Evolutionary conservation across 352 stramenopile species (phyloP), one percentile per base, ranked within the genome.

Genomic region (Phytopythium helicoides): DNA sequence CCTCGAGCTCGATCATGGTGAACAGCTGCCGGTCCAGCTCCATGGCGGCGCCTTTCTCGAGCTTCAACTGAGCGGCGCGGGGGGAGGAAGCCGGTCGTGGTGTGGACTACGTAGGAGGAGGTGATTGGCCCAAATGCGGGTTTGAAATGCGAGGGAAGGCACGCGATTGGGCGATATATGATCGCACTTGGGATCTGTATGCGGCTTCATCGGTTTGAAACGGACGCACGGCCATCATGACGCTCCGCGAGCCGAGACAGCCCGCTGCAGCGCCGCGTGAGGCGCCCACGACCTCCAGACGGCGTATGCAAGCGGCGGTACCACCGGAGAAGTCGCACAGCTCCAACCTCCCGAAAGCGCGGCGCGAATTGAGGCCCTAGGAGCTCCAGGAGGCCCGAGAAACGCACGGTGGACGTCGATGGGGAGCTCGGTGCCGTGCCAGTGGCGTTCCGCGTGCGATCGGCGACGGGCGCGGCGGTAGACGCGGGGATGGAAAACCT

Each of bases 1-100:
- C 49, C 56, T 89, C 78, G 2, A 79, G 47, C 25, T 87, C 78
- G 34, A 85, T 70, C 78, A 89, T 89, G 10, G 68, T 76, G 54
- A 78, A 89, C 19, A 81, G 60, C 55, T 71, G 52, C 16, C 52
- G 44, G 42, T 76, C 59, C 38, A 76, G 62, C 44, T 48, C 48
- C 47, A 59, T 38, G 16, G 69, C 58, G 18, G 53, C 40, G 56
- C 18, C 48, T 16, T 22, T 36, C 48, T 71, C 66, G 21, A 71
- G 58, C 37, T 52, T 52, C 46, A 52, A 42, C 31, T 41, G 46
- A 40, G 1, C 36, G 14, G 21, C 36, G 15, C 15, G 26, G 38
- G 26, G 38, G 26, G 31, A 18, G 26, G 18, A 42, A 42, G 11
- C 15, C 16, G 15, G 28, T 6, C 21, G 45, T 52, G 31, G 33